Conservation (phyloP, 2,329 filamentous ascomycete species). For the Neophaeococcomyces mojaviensis region DNA sequence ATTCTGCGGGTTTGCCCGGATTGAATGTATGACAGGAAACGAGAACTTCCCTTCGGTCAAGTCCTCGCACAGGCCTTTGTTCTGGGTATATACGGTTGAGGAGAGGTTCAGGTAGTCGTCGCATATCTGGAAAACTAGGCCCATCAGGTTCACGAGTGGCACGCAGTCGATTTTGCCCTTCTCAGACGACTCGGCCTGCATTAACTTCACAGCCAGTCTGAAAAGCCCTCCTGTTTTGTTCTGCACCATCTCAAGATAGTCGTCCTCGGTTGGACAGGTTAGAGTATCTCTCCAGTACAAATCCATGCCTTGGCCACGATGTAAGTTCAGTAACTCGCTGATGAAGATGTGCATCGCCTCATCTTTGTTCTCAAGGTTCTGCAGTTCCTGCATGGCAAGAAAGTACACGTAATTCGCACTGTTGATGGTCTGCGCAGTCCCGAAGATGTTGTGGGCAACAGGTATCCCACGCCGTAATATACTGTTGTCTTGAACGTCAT, state of each 20-base stretch:
- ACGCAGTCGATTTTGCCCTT: conserved; percentile 32
- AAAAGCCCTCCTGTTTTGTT: conserved; percentile 45
- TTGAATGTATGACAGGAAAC: conserved; percentile 90
- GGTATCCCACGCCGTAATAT: conserved; percentile 42
- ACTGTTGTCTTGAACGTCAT: conserved; percentile 45
- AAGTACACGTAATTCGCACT: conserved; percentile 45
- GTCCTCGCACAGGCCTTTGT: conserved; percentile 93
- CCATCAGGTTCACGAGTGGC: conserved; percentile 59
- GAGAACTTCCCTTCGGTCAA: conserved; percentile 95
- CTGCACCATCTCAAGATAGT: conserved; percentile 44
- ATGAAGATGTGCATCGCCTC: conserved; percentile 38
- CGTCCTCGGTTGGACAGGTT: conserved; percentile 39
- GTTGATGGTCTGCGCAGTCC: conserved; percentile 46
- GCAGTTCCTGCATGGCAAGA: conserved; percentile 35
- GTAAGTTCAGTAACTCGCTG: conserved; percentile 40
- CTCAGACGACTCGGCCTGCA: conserved; percentile 34
- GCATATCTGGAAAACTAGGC: conserved; percentile 41
- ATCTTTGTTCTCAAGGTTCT: conserved; percentile 32
- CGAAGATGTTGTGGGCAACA: conserved; percentile 44
- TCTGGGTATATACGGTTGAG: conserved; percentile 63
- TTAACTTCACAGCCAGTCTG: conserved; percentile 38
- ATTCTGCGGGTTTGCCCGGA: conserved; percentile 47
- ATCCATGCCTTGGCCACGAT: conserved; percentile 43
- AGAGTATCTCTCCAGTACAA: conserved; percentile 42
- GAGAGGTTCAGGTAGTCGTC: conserved; percentile 85